These are phyloP conservation scores for Fragilaria crotonensis DNA, from an alignment of 108 stramenopile genomes.

Conservation along the genomic window DNA sequence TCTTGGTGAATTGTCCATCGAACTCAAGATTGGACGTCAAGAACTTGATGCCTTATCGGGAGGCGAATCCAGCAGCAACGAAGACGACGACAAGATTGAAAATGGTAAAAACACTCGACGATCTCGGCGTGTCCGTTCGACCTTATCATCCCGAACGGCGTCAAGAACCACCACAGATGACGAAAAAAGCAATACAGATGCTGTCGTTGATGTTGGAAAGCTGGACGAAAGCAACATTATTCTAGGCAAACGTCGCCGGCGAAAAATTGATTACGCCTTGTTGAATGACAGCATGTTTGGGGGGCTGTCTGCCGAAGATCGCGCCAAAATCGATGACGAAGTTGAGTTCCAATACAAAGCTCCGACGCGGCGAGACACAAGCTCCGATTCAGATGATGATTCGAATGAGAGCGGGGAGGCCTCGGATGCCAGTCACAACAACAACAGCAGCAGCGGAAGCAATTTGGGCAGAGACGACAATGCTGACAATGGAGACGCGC, in stretches of 20 bases:
- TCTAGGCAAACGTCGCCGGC: slow-evolving; percentile 63
- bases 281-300: slow-evolving; percentile 80
- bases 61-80: slow-evolving; percentile 8
- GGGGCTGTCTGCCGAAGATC: slow-evolving; percentile 45
- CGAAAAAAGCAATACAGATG: neutral
- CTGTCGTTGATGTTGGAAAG: slow-evolving; percentile 24
- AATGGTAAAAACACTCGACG: neutral
- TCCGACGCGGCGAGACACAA: no score
- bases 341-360: slow-evolving; percentile 27
- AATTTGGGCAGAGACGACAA: no score
- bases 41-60: slow-evolving; percentile 71
- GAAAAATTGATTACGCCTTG: slow-evolving; percentile 61
- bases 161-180: neutral
- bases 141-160: neutral
- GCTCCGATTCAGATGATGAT: no score
- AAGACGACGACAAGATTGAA: slow-evolving; percentile 14
- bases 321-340: slow-evolving; percentile 35
- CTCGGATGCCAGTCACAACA: no score
- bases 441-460: no score
- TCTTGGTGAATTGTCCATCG: neutral
- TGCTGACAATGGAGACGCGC: no score
- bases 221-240: slow-evolving; percentile 75
- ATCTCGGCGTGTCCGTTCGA: neutral
- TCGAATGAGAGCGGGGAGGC: no score
- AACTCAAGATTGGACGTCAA: slow-evolving; percentile 38